phyloP scores from a whole-genome alignment of 768 basidiomycete genomes.

The Boletus vinaceobasis region DNA sequence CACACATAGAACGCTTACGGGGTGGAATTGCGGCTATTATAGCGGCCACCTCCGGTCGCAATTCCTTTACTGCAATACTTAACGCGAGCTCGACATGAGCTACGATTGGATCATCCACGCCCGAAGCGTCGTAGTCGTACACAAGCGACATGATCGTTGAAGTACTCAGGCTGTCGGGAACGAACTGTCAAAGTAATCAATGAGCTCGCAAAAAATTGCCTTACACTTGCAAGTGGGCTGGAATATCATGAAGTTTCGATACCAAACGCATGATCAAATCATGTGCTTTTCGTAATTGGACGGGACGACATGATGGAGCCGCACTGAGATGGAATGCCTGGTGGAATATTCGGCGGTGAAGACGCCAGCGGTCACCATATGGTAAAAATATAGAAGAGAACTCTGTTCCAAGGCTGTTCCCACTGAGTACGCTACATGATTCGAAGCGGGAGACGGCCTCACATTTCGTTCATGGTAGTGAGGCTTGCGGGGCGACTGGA shows the following conservation, averaged over 20 bases:
- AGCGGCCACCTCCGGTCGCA: slow-evolving; percentile 17
- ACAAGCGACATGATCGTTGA: slow-evolving; percentile 23
- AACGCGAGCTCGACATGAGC: slow-evolving; percentile 12
- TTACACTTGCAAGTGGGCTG: slow-evolving; percentile 23
- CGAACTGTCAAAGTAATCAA: neutral
- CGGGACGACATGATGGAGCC: slow-evolving; percentile 26
- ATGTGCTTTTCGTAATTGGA: slow-evolving; percentile 33
- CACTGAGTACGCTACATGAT: neutral
- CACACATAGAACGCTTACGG: slow-evolving; percentile 8
- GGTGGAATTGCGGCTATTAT: slow-evolving; percentile 14
- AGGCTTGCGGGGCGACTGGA: slow-evolving; percentile 23
- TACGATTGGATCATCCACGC: slow-evolving; percentile 21
- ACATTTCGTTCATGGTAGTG: slow-evolving; percentile 19
- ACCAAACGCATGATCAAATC: slow-evolving; percentile 29
- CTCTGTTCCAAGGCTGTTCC: slow-evolving; percentile 20
- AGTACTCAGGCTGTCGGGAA: slow-evolving; percentile 14
- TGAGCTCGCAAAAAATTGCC: neutral
- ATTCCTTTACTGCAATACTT: slow-evolving; percentile 6
- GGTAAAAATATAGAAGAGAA: slow-evolving; percentile 26
- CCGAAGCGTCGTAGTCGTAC: slow-evolving; percentile 21
- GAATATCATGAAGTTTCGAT: slow-evolving; percentile 19
- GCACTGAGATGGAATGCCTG: slow-evolving; percentile 34
- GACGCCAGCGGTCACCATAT: slow-evolving; percentile 29
- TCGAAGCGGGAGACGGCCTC: neutral
- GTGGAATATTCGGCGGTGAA: slow-evolving; percentile 34